phyloP scores from a whole-genome alignment of 306 rosid genomes.

The Inga leiocalycina region DNA sequence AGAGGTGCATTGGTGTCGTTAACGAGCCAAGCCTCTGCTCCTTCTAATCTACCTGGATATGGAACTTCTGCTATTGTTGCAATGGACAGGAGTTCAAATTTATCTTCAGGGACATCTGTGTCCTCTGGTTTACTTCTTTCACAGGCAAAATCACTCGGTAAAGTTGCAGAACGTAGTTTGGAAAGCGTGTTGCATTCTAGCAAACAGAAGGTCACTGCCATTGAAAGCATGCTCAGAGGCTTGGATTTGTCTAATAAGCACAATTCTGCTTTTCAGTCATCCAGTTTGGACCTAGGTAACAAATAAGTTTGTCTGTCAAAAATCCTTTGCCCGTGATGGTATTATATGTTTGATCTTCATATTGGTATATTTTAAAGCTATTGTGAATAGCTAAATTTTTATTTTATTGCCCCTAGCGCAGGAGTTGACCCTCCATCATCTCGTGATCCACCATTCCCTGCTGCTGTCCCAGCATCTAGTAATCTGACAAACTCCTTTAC shows the following conservation, averaged over 20 bases:
- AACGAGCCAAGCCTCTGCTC: conserved; percentile 65
- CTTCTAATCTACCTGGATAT: conserved; percentile 83
- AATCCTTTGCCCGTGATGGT: conserved; percentile 28
- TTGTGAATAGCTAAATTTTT: conserved; percentile 81
- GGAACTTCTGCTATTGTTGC: conserved; percentile 99
- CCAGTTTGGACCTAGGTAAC: conserved; percentile 99
- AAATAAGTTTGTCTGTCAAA: conserved; percentile 43
- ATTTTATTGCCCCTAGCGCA: conserved; percentile 92
- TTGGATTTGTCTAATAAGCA: conserved; percentile 88
- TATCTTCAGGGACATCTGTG: conserved; percentile 77
- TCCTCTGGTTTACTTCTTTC: conserved; percentile 74
- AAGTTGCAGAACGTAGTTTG: conserved; percentile 84
- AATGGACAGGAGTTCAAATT: conserved; percentile 90
- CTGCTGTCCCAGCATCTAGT: conserved; percentile 81
- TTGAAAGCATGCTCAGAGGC: conserved; percentile 99
- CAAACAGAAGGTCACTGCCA: conserved; percentile 97
- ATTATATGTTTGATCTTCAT: conserved; percentile 15
- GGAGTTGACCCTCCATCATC: conserved; percentile 99
- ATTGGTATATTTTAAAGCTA: conserved; percentile 28
- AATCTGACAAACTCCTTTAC: conserved; percentile 59
- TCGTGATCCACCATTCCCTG: conserved; percentile 99
- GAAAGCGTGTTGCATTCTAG: conserved; percentile 95
- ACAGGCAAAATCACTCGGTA: conserved; percentile 74
- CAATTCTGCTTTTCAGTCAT: conserved; percentile 70
- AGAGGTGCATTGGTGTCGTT: conserved; percentile 63